Evolutionary conservation across 805 yeast genomes (phyloP).

Genomic region (Zygosaccharomyces kombuchaensis): DNA sequence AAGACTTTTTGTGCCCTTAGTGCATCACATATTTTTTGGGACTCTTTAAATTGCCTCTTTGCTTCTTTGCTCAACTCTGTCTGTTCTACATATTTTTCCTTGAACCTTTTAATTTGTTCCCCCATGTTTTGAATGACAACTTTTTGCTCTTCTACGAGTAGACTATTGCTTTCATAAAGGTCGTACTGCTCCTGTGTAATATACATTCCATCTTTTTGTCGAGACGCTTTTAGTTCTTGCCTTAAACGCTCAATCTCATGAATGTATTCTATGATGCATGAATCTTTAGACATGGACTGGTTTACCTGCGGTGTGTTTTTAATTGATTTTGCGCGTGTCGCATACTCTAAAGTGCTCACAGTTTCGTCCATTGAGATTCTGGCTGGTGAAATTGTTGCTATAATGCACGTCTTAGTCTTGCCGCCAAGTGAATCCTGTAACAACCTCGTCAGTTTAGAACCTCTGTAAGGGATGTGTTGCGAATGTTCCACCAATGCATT

Average conservation of each 20-base stretch:
- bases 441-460: conserved; percentile 72
- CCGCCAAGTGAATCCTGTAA: conserved; percentile 85
- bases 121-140: conserved; percentile 45
- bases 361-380: conserved; percentile 69
- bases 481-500: conserved; percentile 61
- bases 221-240: conserved; percentile 57
- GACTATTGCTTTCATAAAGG: conserved; percentile 44
- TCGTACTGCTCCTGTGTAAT: conserved; percentile 44
- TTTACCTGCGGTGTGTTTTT: conserved; percentile 62
- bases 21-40: conserved; percentile 11
- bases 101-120: conserved; percentile 41
- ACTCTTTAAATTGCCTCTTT: conserved; percentile 16
- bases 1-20: conserved; percentile 11
- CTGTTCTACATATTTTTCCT: conserved; percentile 40
- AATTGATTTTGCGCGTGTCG: conserved; percentile 74
- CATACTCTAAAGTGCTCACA: conserved; percentile 75
- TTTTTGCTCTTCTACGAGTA: conserved; percentile 48
- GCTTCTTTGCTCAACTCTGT: conserved; percentile 26
- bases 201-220: conserved; percentile 64
- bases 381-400: conserved; percentile 82
- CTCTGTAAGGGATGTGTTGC: conserved; percentile 77
- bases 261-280: conserved; percentile 49
- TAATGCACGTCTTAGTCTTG: conserved; percentile 71
- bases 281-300: conserved; percentile 54
- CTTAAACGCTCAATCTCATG: conserved; percentile 52